Base-by-base conservation (phyloP, 768 basidiomycete genomes). In the Hygrophoropsis aurantiaca region DNA sequence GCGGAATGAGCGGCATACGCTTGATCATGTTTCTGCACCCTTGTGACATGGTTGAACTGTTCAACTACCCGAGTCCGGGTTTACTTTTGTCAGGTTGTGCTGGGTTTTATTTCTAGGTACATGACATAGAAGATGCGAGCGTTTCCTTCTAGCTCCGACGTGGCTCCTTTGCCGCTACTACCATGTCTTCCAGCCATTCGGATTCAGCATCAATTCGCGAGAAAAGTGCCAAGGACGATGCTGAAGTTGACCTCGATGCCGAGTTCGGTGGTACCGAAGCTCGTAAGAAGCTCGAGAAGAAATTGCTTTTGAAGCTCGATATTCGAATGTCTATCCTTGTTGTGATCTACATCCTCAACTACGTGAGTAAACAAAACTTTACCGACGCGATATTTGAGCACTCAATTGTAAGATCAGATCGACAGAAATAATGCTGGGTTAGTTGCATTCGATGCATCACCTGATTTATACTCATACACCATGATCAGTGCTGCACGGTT, bases 381-480 rank as follows among this genome's bases (percentile, higher is more conserved):
- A n/a, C n/a, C 30, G 13, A 15, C 36, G 9, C 25, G 8, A 34
- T 18, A 11, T 5, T 18, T 35, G 32, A 21, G 23, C 16, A 8
- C 44, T 33, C 23, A 13, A 35, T 7, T 18, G 47, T 49, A n/a
- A 11, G 16, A 30, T 11, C 37, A 85, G 77, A 76, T 88, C 46
- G 85, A 88, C 58, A 74, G 85, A 38, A 88, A 87, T 58, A 86
- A 85, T 62, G 83, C 77, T 30, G 66, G 77, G 83, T 84, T 64
- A 53, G 72, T 60, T 11, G 11, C 21, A 16, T 49, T 27, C 33
- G 19, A 23, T 42, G 38, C 25, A 38, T 7, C 9, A 11, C 15
- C 7, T 11, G 30, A 11, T 20, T 5, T 19, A 5, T 15, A 7
- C 18, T 10, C 24, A 46, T 55, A 45, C 4, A 49, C 38, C 7